Evolutionary conservation across 169 alveolate genomes (phyloP), one percentile per base, ranked within the genome.

Genomic region (Babesia ovata): DNA sequence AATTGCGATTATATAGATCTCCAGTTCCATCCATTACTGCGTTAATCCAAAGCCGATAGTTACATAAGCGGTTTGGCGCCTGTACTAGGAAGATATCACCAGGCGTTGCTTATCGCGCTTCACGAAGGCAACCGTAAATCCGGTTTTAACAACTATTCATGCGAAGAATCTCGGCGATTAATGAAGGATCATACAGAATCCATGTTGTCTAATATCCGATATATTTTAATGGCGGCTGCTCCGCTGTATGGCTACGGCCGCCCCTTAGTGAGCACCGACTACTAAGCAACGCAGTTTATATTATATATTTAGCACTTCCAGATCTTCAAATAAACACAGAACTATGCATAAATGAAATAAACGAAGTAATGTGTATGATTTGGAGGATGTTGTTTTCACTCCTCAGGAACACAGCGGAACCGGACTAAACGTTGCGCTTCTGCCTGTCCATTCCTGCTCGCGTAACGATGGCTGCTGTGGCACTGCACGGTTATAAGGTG

Each of bases 1-100:
- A 16, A 19, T 72, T 73, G 70, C 85, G 63, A 50, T 81, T 44
- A 44, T 81, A 81, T 14, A 73, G 58, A 48, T 71, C 75, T 22
- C 49, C 58, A 14, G 62, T 14, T 7, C 77, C 0, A 0, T 66
- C 63, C 87, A 81, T 71, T 44, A 33, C 10, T 33, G 6, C 6
- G 6, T 4, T 4, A 33, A 2, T 33, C 2, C 10, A 4, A 33
- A 33, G 2, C 2, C 2, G 39, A 4, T 33, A 4, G 39, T 6
- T 33, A 33, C 39, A 33, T 33, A 4, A 33, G 39, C 39, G 6
- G 10, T 4, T 33, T 33, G 39, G 39, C 7, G 26, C 46, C 63
- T 49, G 6, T 29, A 11, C 56, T 49, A 28, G 24, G 42, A 21
- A 29, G 19, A 11, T 63, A 21, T 22, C 16, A 29, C 22, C 24